Base-by-base conservation (phyloP, 768 basidiomycete species). In the Coprinopsis cinerea region DNA sequence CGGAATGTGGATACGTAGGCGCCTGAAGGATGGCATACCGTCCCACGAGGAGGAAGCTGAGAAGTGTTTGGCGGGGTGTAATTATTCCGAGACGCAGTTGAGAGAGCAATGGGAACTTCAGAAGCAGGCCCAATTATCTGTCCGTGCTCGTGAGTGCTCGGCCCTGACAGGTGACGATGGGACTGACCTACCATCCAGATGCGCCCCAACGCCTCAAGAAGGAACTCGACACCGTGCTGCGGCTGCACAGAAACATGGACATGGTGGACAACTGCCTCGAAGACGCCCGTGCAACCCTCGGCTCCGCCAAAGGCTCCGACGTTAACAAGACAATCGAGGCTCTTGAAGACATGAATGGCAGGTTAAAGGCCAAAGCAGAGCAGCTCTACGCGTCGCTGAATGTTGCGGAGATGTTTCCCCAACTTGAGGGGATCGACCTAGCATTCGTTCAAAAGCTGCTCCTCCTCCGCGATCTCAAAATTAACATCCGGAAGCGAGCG, bases 401-500 rank as follows among this genome's bases (percentile, higher is more conserved):
- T 32, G 52, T 70, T 7, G 57, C 56, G 4, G 52, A 61, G 2
- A 26, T 24, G 6, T 68, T 67, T 35, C 68, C 65, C 0, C 61
- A 64, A 20, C 64, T 72, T 0, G n/a, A 55, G 7, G 55, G 55
- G 5, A 41, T 68, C 5, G 54, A 60, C 17, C 41, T 65, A 2
- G 61, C 67, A 3, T 69, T 69, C 48, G 57, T 70, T 1, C 51
- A 51, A 2, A 60, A 54, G 0, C 62, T 74, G 0, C 47, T 73
- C 1, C 56, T 69, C 48, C 66, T 63, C 2, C 57, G 61, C 0
- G 68, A 73, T 51, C 57, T 71, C 23, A 75, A 73, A 49, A 67
- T 70, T 18, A 70, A 66, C 45, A 67, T 72, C 4, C 51, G 63
- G 7, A 67, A 66, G 47, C 52, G 57, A 11, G 65, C 64, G 0